These are phyloP conservation scores for Fusarium caatingaense DNA, from an alignment of 2,329 filamentous ascomycete genomes.

Conservation along the genomic window DNA sequence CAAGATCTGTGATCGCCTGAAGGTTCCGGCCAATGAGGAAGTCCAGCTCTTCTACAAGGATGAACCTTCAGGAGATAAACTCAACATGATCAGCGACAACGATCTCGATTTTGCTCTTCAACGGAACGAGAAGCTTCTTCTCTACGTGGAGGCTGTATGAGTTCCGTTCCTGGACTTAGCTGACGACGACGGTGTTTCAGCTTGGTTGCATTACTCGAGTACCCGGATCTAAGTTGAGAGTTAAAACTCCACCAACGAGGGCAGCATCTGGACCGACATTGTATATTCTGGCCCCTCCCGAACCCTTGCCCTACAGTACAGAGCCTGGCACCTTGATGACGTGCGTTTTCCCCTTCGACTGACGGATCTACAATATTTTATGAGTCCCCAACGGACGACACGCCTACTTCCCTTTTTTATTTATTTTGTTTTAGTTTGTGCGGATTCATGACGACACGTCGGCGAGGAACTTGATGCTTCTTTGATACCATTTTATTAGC, in stretches of 20 bases:
- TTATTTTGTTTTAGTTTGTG: slow-evolving; percentile 14
- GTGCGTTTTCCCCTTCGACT: slow-evolving; percentile 24
- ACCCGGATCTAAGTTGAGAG: slow-evolving; percentile 21
- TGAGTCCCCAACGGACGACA: slow-evolving; percentile 36
- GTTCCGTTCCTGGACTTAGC: not conserved
- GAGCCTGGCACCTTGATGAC: slow-evolving; percentile 14
- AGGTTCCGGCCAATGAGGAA: slow-evolving; percentile 74
- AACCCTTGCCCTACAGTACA: slow-evolving; percentile 16
- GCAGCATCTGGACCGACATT: slow-evolving; percentile 7
- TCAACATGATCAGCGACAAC: slow-evolving; percentile 79
- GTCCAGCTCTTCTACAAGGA: slow-evolving; percentile 88
- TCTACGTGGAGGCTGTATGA: slow-evolving; percentile 73
- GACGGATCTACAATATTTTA: slow-evolving; percentile 35
- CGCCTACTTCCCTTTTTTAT: slow-evolving; percentile 13
- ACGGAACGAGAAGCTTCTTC: slow-evolving; percentile 86
- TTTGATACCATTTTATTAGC: slow-evolving; percentile 49
- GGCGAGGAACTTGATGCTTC: slow-evolving; percentile 44
- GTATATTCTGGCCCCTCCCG: slow-evolving; percentile 17
- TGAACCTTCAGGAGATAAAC: slow-evolving; percentile 79
- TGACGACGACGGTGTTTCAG: slow-evolving; percentile 39
- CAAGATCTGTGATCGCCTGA: slow-evolving; percentile 86
- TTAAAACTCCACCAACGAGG: slow-evolving; percentile 17
- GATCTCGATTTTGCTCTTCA: slow-evolving; percentile 85
- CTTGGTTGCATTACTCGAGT: slow-evolving; percentile 30
- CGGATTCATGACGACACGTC: slow-evolving; percentile 44